Conservation (phyloP, 345 rosid species). For the Linum trigynum region DNA sequence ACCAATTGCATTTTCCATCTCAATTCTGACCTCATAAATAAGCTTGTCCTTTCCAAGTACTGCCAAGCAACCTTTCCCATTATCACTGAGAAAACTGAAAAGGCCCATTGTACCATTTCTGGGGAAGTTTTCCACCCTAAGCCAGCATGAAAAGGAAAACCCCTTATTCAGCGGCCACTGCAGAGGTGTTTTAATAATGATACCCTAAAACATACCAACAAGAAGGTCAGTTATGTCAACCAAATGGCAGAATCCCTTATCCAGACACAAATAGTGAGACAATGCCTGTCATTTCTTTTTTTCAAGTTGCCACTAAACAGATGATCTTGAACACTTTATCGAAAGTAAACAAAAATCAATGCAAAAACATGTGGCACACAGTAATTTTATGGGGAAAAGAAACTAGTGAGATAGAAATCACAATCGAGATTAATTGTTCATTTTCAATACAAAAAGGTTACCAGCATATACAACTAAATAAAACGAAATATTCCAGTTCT, state of each 20-base stretch:
- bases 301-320: neutral
- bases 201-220: constrained; percentile 46
- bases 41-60: constrained; percentile 62
- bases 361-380: neutral
- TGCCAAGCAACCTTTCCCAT: constrained; percentile 81
- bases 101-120: constrained; percentile 67
- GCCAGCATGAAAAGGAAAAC: constrained; percentile 94
- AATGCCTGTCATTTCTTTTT: neutral
- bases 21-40: constrained; percentile 51
- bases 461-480: neutral
- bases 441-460: neutral
- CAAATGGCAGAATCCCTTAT: neutral
- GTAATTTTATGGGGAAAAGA: neutral
- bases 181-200: constrained; percentile 64
- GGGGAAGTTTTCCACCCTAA: constrained; percentile 81
- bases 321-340: no score
- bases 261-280: neutral
- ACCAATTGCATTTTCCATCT: neutral
- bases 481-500: neutral
- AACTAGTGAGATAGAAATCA: neutral
- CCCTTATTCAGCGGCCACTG: constrained; percentile 93
- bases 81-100: constrained; percentile 78
- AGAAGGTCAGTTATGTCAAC: constrained; percentile 1
- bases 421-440: neutral
- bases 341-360: no score